Conservation (phyloP, 1,139 yeast genomes). For the Torulaspora pretoriensis region DNA sequence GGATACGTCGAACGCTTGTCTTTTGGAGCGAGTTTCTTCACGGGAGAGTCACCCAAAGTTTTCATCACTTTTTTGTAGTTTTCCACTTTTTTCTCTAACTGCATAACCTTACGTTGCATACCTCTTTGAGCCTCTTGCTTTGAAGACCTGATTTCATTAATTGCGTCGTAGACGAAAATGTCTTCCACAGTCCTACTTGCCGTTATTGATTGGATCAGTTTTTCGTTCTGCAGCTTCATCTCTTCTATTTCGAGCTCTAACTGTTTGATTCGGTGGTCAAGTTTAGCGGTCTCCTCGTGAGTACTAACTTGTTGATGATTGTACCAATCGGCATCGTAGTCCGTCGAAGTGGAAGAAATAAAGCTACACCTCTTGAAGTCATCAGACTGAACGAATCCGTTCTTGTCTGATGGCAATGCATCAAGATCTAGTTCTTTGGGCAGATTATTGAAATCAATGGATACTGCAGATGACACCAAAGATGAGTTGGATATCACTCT, state of each 20-base stretch:
- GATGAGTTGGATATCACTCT: conserved; percentile 11
- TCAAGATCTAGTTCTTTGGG: conserved; percentile 21
- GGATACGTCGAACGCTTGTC: conserved; percentile 4
- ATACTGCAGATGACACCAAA: conserved; percentile 10
- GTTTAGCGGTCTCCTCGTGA: conserved; percentile 21
- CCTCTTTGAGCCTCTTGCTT: conserved; percentile 18
- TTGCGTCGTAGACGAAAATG: conserved; percentile 22
- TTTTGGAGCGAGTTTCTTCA: conserved; percentile 5
- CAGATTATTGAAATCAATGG: conserved; percentile 13
- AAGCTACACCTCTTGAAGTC: conserved; percentile 32
- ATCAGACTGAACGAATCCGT: conserved; percentile 27
- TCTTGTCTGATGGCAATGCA: conserved; percentile 22
- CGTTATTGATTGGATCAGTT: conserved; percentile 32
- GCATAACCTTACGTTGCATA: conserved; percentile 31
- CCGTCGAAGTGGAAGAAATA: conserved; percentile 33
- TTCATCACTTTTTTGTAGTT: conserved; percentile 28
- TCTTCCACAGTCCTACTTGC: conserved; percentile 29
- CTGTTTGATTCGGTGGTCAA: conserved; percentile 34
- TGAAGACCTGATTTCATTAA: conserved; percentile 19
- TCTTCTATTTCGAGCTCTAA: conserved; percentile 35
- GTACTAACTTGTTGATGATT: conserved; percentile 14
- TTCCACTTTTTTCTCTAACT: conserved; percentile 30
- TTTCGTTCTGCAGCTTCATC: conserved; percentile 34
- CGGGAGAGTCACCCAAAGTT: conserved; percentile 16
- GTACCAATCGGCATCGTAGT: conserved; percentile 28